Evolutionary conservation across 2,329 filamentous ascomycete species (phyloP), one percentile per base, ranked within the genome.

Genomic region (Pseudocercospora fuligena): DNA sequence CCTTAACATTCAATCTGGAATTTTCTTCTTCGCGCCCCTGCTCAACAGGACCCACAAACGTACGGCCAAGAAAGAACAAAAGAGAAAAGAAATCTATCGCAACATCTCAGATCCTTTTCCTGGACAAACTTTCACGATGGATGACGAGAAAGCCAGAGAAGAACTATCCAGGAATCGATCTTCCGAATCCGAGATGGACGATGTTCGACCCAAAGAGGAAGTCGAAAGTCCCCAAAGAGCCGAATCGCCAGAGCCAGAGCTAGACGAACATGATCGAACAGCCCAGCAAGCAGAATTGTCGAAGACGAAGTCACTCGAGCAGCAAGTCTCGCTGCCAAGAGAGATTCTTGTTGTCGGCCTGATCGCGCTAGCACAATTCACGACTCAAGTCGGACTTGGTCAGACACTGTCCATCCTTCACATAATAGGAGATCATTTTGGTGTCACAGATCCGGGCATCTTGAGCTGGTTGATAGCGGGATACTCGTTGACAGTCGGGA

Each of bases 401-500:
- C 71, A 75, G 56, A 69, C 68, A 8, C 62, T 76, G 0, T 70
- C 73, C 5, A 72, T 74, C 60, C 61, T 76, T 25, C 79, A 83
- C 56, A 76, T 82, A 61, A 85, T 86, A 11, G 68, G 68, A 11
- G 46, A 79, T 77, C 61, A 70, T 58, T 80, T 86, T 43, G 77
- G 76, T 11, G 77, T 78, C 25, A 74, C 73, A 1, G 78, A 78
- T 59, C 78, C 81, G 2, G 82, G 80, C 23, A 75, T 82, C 54
- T 76, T 80, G 40, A 78, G 79, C 16, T 83, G 81, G 81, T 75
- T 82, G 61, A 78, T 81, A 49, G 80, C 81, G 5, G 80, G 75
- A 12, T 83, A 82, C 73, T 77, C 75, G 51, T 71, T 82, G 29
- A 82, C 81, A 1, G 79, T 82, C 12, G 81, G 81, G 25, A 82